phyloP scores from a whole-genome alignment of 768 basidiomycete species.

The Auricularia sp. region DNA sequence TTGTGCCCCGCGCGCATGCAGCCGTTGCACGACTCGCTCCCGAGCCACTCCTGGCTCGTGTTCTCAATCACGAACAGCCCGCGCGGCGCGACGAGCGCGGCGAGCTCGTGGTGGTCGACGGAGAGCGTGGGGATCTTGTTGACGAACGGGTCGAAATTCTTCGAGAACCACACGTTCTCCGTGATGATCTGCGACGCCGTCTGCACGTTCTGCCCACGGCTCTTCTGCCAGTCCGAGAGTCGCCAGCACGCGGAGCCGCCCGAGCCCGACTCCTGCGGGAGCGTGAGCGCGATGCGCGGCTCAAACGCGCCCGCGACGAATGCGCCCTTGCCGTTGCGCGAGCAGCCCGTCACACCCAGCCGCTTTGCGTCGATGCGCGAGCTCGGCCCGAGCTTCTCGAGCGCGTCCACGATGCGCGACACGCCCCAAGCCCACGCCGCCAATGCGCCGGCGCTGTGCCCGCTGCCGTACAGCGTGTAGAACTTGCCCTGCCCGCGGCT shows the following conservation, averaged over 20 bases:
- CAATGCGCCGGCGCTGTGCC: slow-evolving; percentile 41
- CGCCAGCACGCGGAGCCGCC: slow-evolving; percentile 55
- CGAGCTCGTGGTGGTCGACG: slow-evolving; percentile 50
- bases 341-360: slow-evolving; percentile 51
- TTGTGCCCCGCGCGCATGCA: slow-evolving; percentile 42
- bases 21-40: slow-evolving; percentile 41
- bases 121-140: slow-evolving; percentile 38
- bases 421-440: slow-evolving; percentile 58
- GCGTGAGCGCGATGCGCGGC: slow-evolving; percentile 45
- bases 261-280: slow-evolving; percentile 55
- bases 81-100: slow-evolving; percentile 47
- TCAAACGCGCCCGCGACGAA: slow-evolving; percentile 52
- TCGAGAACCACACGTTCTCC: slow-evolving; percentile 57
- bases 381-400: slow-evolving; percentile 29
- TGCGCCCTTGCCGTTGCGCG: slow-evolving; percentile 52
- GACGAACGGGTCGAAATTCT: slow-evolving; percentile 37
- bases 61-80: slow-evolving; percentile 45
- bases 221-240: slow-evolving; percentile 39
- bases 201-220: slow-evolving; percentile 36
- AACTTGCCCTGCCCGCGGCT: slow-evolving; percentile 49
- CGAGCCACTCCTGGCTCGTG: slow-evolving; percentile 46
- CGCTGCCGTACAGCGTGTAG: slow-evolving; percentile 43
- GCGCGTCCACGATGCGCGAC: slow-evolving; percentile 49
- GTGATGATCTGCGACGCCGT: slow-evolving; percentile 47
- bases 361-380: slow-evolving; percentile 38